Percentiles rank a stretch among this genome's conserved stretches.
These are phyloP conservation scores for Ehretia macrophylla DNA, from an alignment of 257 asterid species.

Conservation along the genomic window DNA sequence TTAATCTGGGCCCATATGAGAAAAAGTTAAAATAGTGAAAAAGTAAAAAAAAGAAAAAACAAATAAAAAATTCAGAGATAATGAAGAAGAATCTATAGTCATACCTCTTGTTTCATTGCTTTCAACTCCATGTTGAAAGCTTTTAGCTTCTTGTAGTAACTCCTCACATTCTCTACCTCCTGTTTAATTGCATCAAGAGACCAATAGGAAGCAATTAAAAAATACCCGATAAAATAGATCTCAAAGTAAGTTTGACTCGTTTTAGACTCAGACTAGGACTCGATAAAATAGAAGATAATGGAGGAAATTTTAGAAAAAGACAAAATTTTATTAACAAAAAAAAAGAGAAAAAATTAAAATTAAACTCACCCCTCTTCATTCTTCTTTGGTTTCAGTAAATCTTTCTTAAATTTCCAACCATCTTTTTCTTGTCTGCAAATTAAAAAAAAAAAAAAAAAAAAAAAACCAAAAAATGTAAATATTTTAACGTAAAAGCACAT, in stretches of 20 bases:
- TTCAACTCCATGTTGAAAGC: conserved; percentile 16
- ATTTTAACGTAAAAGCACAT: background rate
- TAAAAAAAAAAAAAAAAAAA: background rate
- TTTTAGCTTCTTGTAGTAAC: background rate
- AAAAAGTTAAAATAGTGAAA: background rate
- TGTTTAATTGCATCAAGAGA: conserved; percentile 22
- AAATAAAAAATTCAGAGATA: conserved; percentile 2
- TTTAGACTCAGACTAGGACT: too few relatives aligned
- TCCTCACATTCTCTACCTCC: conserved; percentile 28
- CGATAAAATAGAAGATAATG: conserved; percentile 8
- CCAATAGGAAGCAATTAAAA: too few relatives aligned
- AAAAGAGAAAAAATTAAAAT: conserved; percentile 10
- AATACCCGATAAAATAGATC: background rate
- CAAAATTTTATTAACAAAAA: background rate
- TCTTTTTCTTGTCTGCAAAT: conserved; percentile 40
- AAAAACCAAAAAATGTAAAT: background rate
- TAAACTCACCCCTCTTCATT: conserved; percentile 39
- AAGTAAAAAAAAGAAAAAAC: conserved; percentile 8
- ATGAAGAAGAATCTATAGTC: background rate
- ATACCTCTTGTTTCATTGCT: conserved; percentile 20
- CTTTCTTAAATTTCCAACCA: conserved; percentile 24
- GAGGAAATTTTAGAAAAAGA: conserved; percentile 1
- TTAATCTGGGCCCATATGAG: conserved; percentile 11
- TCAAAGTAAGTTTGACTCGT: background rate
- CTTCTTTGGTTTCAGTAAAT: conserved; percentile 35